Conservation (phyloP, 176 grass and related monocot species). For the bread wheat (Triticum aestivum) region DNA sequence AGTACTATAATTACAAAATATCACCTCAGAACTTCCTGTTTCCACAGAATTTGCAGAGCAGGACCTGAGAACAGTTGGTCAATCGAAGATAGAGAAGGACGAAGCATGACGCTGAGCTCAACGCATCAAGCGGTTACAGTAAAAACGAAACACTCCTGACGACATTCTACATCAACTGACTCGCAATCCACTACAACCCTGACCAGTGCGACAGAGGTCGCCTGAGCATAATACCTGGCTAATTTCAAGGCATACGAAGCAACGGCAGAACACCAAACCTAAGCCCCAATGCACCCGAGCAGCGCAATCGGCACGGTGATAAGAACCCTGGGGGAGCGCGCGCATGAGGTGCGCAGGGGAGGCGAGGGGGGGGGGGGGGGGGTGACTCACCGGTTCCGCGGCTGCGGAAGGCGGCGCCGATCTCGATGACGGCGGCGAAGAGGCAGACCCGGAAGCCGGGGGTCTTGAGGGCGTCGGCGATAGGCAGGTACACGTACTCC, state of each 20-base stretch:
- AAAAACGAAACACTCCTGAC: not conserved
- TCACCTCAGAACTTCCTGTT: not conserved
- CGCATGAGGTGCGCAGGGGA: not conserved
- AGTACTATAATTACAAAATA: not conserved
- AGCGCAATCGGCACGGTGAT: not conserved
- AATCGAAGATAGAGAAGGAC: not conserved
- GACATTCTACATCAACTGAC: not conserved
- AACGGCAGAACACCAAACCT: not conserved
- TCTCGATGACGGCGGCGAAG: slow-evolving; percentile 40
- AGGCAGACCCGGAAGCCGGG: slow-evolving; percentile 31
- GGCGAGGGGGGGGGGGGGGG: not conserved
- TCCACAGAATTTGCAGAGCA: not conserved
- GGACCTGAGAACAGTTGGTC: not conserved
- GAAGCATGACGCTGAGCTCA: not conserved
- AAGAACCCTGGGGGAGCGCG: not conserved
- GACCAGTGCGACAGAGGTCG: not conserved
- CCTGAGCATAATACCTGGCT: not conserved
- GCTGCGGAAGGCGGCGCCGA: slow-evolving; percentile 40
- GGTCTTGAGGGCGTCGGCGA: slow-evolving; percentile 41
- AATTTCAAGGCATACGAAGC: not conserved
- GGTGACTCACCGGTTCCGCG: slow-evolving; percentile 49
- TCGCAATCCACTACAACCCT: not conserved
- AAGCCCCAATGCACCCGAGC: not conserved
- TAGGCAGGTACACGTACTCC: slow-evolving; percentile 45
- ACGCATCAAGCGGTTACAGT: not conserved